Base-by-base conservation (phyloP, 169 alveolate species). In the Plasmodium vivax region DNA sequence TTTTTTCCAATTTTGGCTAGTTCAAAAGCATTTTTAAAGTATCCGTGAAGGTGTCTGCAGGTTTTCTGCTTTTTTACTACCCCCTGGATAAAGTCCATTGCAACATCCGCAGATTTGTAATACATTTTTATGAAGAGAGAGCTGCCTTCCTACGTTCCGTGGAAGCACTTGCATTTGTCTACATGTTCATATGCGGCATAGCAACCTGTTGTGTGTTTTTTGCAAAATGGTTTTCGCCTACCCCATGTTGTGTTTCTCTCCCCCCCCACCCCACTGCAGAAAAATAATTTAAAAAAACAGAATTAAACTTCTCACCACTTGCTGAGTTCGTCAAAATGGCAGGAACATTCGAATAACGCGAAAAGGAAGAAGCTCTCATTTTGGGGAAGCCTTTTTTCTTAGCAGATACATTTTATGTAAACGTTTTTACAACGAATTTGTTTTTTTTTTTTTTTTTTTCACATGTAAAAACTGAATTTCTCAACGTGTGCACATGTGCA, bases 41-140 rank as follows among this genome's bases (percentile, higher is more conserved):
- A 74, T 92, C 95, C 27, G 19, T 82, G n/a, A 92, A 92, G 79
- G 92, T 92, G 41, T 27, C 54, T 72, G 95, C 83, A 82, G 95
- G 95, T 41, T 92, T 92, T 83, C 77, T 92, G 23, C 95, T 92
- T 81, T 92, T 92, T 92, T 92, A 92, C 79, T 92, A 92, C 51
- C 95, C 95, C 12, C 47, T 92, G 72, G 95, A 92, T 83, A 92
- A 81, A 92, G 45, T 82, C 32, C 95, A 92, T 43, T 92, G 95
- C 95, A 92, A 92, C 84, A 92, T 92, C 43, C 95, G 95, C 58
- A 38, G 95, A 81, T 92, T 82, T 54, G 95, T 92, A 92, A 82
- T 71, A 27, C 36, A 58, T 30, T 51, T 47, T 75, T 84, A 84
- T 36, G 51, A 75, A 84, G 47, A 68, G 47, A 62, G 32, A 9